Base-by-base conservation (phyloP, 805 yeast genomes). In the Yamadazyma akitaensis region DNA sequence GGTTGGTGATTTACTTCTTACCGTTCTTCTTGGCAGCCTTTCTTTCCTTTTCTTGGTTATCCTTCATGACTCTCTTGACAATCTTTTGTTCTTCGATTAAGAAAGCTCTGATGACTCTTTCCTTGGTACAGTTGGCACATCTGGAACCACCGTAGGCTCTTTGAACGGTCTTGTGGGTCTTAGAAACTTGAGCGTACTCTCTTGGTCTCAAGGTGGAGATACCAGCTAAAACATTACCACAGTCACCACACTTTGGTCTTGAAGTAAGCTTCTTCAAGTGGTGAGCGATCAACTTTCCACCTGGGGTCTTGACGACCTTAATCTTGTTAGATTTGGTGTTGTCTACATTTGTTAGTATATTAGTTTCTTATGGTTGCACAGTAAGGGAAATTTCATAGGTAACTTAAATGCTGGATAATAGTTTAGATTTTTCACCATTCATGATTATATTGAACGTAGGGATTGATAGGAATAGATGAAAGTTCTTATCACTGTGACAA, bases 261-360 rank as follows among this genome's bases (percentile, higher is more conserved):
- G 95, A 73, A 67, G 89, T 96, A 63, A 70, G 70, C 84, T 90
- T 90, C 86, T 88, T 88, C 71, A 89, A 81, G 82, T 94, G 99
- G 78, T 91, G 97, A 72, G 96, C 96, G 73, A 90, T 85, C 78
- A 94, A 85, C 78, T 85, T 86, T 74, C 98, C 98, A 84, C 99
- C 99, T 78, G 99, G 99, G 79, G 99, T 94, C 88, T 92, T 94
- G 68, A 92, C 96, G 78, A 92, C 96, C 91, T 88, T 92, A 83
- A 94, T 92, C 83, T 87, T 88, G 96, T 94, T 94, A 67, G 99
- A 94, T 79, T 85, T 86, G 85, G 99, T 91, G 96, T 94, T 94
- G 96, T 90, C 95, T 88, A 65, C 53, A 53, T 35, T 39, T 57
- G 72, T 67, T 68, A 68, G 73, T 68, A 67, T 50, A 44, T 8